These are phyloP conservation scores for Davidsoniella australis DNA, from an alignment of 2,329 filamentous ascomycete genomes.

Conservation along the genomic window DNA sequence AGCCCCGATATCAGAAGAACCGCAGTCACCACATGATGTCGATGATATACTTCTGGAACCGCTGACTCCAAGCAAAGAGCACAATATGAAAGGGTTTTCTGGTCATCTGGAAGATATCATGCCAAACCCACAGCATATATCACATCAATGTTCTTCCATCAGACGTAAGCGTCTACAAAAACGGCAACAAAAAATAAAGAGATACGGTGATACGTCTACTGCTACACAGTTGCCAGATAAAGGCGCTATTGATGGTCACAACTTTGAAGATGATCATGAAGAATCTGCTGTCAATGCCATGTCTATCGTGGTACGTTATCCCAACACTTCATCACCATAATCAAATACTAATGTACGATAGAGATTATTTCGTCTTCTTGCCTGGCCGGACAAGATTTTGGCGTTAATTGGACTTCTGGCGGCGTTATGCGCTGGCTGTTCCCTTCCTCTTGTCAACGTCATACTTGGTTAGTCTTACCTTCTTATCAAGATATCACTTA, in stretches of 20 bases:
- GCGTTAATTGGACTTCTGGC: constrained; percentile 8
- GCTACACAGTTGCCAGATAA: not conserved
- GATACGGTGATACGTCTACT: not conserved
- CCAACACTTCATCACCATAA: not conserved
- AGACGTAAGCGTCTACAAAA: not conserved
- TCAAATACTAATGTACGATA: not conserved
- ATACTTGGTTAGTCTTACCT: constrained; percentile 18
- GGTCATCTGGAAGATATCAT: not conserved
- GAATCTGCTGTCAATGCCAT: not conserved
- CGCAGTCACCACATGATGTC: not conserved
- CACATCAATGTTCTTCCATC: not conserved
- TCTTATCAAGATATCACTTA: not conserved
- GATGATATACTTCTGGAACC: not conserved
- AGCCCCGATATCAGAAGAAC: constrained; percentile 9
- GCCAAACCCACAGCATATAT: not conserved
- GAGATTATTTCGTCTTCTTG: constrained; percentile 11
- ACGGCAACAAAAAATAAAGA: not conserved
- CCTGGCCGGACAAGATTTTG: constrained; percentile 4
- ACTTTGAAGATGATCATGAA: no score
- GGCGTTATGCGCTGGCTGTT: constrained; percentile 12
- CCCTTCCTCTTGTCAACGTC: constrained; percentile 21
- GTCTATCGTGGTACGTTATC: constrained; percentile 6
- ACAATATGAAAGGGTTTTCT: not conserved
- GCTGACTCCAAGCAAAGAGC: not conserved
- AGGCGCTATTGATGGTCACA: not conserved